Percentiles rank a stretch among this genome's conserved stretches.
Conservation (phyloP, 73 alveolate genomes). For the Urostyla sp. region DNA sequence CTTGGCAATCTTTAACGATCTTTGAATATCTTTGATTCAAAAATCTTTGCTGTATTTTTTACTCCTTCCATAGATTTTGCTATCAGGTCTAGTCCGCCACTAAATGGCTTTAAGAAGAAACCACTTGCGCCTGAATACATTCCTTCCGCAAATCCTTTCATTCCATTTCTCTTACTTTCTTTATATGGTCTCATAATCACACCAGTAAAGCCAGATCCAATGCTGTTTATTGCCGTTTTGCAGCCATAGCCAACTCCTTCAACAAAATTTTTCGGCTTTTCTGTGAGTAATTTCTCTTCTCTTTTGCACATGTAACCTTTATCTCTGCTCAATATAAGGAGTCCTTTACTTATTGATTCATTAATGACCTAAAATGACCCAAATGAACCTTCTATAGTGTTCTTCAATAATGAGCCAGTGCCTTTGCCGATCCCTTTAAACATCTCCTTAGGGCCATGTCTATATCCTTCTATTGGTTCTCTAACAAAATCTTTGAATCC, state of each 20-base stretch:
- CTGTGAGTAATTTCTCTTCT: conserved; percentile 80
- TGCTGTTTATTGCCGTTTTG: conserved; percentile 69
- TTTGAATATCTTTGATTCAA: conserved; percentile 55
- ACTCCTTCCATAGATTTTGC: conserved; percentile 95
- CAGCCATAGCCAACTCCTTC: conserved; percentile 95
- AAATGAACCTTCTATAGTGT: conserved; percentile 91
- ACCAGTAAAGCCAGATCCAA: conserved; percentile 88
- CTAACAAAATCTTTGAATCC: conserved; percentile 90
- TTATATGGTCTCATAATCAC: conserved; percentile 85
- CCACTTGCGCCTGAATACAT: conserved; percentile 88
- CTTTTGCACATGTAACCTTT: conserved; percentile 81
- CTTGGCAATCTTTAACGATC: conserved; percentile 95
- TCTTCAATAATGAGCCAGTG: conserved; percentile 81
- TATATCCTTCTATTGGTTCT: conserved; percentile 86
- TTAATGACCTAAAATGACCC: conserved; percentile 82
- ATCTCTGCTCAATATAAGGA: conserved; percentile 67
- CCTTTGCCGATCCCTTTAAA: conserved; percentile 88
- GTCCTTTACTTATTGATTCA: conserved; percentile 82
- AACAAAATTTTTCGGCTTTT: conserved; percentile 89
- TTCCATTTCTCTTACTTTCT: conserved; percentile 80
- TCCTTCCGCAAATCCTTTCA: conserved; percentile 87
- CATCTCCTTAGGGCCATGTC: conserved; percentile 80
- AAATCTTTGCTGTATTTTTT: conserved; percentile 76
- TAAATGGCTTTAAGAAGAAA: conserved; percentile 85
- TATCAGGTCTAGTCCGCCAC: conserved; percentile 94